These are phyloP conservation scores for Leptomonas pyrrhocoris DNA, from an alignment of 208 protist species.

Conservation along the genomic window DNA sequence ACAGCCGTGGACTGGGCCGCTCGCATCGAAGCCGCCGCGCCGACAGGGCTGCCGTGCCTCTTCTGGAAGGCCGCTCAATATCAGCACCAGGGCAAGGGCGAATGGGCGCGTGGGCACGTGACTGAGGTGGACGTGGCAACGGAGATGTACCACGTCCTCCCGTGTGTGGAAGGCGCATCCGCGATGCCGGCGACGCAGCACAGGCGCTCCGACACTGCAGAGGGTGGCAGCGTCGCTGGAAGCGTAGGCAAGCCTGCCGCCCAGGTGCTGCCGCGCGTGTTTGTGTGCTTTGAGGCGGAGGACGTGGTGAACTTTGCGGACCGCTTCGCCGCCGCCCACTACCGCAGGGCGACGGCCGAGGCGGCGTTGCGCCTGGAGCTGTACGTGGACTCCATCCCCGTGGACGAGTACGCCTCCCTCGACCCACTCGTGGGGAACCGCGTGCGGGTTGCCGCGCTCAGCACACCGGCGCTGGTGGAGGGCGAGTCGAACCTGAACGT, in stretches of 20 bases:
- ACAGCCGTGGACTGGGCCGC: constrained; percentile 70
- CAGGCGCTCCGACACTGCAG: neutral
- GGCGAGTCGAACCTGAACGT: constrained; percentile 78
- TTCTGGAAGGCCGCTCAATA: constrained; percentile 33
- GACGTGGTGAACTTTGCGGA: constrained; percentile 90
- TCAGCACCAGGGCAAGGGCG: constrained; percentile 15
- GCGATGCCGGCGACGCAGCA: neutral
- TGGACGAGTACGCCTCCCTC: constrained; percentile 87
- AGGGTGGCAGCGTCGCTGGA: neutral
- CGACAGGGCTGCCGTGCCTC: constrained; percentile 53
- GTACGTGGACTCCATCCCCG: constrained; percentile 95
- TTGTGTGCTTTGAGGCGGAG: constrained; percentile 94
- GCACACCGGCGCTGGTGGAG: constrained; percentile 72
- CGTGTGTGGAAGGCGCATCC: neutral
- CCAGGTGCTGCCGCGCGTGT: constrained; percentile 68
- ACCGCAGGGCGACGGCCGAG: constrained; percentile 69
- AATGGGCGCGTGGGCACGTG: constrained; percentile 32
- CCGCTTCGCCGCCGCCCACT: constrained; percentile 87
- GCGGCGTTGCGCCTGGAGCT: constrained; percentile 85
- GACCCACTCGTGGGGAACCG: constrained; percentile 65
- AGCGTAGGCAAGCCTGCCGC: neutral
- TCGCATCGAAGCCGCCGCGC: constrained; percentile 16
- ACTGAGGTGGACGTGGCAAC: constrained; percentile 25
- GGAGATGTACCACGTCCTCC: constrained; percentile 24
- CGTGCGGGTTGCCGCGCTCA: constrained; percentile 72